Evolutionary conservation across 345 rosid genomes (phyloP).

Genomic region (Eucalyptus shirleyi): DNA sequence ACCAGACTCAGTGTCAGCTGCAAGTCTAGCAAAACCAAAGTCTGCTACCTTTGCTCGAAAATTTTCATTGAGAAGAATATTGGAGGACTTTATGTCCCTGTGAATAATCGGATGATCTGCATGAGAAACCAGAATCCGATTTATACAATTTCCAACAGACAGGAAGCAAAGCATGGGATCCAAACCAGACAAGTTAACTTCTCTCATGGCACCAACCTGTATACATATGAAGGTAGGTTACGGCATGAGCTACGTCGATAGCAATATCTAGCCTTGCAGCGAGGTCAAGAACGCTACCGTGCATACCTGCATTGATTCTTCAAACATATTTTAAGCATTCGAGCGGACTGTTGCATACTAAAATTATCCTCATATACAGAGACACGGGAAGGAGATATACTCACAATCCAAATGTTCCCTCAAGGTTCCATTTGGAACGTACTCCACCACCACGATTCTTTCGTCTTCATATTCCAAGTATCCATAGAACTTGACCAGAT

Average conservation of each 20-base stretch:
- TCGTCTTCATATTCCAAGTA: conserved; percentile 57
- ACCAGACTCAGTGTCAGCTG: conserved; percentile 71
- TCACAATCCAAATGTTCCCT: conserved; percentile 90
- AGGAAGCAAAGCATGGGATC: neutral
- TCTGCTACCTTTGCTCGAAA: conserved; percentile 89
- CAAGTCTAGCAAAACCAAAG: conserved; percentile 84
- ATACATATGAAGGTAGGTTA: conserved; percentile 95
- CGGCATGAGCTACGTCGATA: conserved; percentile 81
- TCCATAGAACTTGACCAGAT: conserved; percentile 71
- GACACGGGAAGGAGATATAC: neutral
- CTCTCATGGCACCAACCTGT: conserved; percentile 32
- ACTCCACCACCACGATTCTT: conserved; percentile 66
- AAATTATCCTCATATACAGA: neutral
- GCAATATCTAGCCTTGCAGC: conserved; percentile 69
- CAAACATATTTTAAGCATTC: neutral
- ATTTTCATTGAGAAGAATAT: conserved; percentile 81
- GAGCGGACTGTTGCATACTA: neutral
- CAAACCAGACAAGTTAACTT: neutral
- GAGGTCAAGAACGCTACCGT: conserved; percentile 47
- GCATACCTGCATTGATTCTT: conserved; percentile 34
- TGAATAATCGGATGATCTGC: conserved; percentile 96
- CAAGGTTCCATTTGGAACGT: conserved; percentile 84
- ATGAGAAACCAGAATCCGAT: neutral
- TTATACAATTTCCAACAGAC: neutral
- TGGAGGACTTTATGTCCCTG: conserved; percentile 91